A percentile compares a stretch with the other conserved stretches of the same genome.
Evolutionary conservation across 768 basidiomycete species (phyloP).

Genomic region (Stropharia rugosoannulata): DNA sequence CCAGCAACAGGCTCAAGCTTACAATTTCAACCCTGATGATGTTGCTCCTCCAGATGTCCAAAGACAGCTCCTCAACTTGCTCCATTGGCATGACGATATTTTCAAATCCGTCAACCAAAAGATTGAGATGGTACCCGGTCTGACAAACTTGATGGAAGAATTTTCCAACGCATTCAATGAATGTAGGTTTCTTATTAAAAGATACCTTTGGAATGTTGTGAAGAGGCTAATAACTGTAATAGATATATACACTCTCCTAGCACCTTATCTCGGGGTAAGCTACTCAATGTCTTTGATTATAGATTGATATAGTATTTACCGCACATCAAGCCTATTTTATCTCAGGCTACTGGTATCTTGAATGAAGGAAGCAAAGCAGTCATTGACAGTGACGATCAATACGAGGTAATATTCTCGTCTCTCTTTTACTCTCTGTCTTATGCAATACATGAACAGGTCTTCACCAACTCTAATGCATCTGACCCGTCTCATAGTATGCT

Average conservation of each 20-base stretch:
- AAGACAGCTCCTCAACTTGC: constrained; percentile 48
- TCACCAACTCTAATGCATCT: constrained; percentile 62
- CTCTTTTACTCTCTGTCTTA: not conserved
- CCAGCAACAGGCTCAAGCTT: constrained; percentile 53
- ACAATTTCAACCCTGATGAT: constrained; percentile 60
- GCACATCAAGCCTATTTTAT: constrained; percentile 53
- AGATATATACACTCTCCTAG: constrained; percentile 68
- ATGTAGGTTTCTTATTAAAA: constrained; percentile 37
- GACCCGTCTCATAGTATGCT: constrained; percentile 75
- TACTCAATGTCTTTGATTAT: not conserved
- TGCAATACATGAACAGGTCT: constrained; percentile 42
- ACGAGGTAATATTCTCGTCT: constrained; percentile 37
- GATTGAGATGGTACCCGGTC: constrained; percentile 68
- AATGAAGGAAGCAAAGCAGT: constrained; percentile 66
- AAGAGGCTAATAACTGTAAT: not conserved
- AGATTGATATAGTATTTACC: not conserved
- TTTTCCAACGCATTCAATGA: constrained; percentile 66
- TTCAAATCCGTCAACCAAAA: constrained; percentile 50
- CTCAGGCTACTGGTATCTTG: constrained; percentile 54
- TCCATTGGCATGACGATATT: constrained; percentile 65
- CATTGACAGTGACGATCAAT: constrained; percentile 70
- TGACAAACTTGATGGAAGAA: constrained; percentile 55
- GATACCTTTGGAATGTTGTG: not conserved
- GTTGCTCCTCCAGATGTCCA: constrained; percentile 67
- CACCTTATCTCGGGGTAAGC: constrained; percentile 60